Conservation (phyloP, 306 rosid genomes). For the Dryas drummondii region DNA sequence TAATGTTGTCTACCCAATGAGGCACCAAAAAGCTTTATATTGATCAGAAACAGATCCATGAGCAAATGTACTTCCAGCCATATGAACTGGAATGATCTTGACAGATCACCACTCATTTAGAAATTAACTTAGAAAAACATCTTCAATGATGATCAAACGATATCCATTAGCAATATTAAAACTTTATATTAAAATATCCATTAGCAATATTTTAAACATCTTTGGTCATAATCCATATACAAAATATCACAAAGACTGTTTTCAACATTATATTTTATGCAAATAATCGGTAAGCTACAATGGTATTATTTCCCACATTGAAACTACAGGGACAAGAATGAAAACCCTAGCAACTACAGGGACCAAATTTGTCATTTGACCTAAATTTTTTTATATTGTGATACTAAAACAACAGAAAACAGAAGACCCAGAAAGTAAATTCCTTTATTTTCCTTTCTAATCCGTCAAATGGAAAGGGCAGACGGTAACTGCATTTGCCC, state of each 20-base stretch:
- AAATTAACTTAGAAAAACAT: too few species aligned
- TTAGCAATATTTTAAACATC: neutral
- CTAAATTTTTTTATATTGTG: neutral
- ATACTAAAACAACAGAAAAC: neutral
- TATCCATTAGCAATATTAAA: neutral
- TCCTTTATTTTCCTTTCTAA: neutral
- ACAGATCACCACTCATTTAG: too few species aligned
- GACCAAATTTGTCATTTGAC: too few species aligned
- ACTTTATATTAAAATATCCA: neutral
- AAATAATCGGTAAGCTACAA: too few species aligned
- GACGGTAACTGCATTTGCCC: constrained; percentile 3
- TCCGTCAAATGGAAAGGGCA: neutral
- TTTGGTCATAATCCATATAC: neutral
- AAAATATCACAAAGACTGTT: neutral
- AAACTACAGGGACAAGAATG: too few species aligned
- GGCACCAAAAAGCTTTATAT: too few species aligned
- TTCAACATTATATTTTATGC: neutral
- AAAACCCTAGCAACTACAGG: too few species aligned
- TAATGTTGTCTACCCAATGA: too few species aligned
- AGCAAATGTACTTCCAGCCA: too few species aligned
- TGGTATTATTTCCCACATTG: too few species aligned
- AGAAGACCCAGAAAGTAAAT: neutral
- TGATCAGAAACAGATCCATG: too few species aligned
- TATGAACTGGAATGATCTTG: too few species aligned
- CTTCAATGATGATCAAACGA: neutral